A percentile compares a stretch with the other conserved stretches of the same genome.
These are phyloP conservation scores for Boletus edulis DNA, from an alignment of 768 basidiomycete genomes.

Conservation along the genomic window DNA sequence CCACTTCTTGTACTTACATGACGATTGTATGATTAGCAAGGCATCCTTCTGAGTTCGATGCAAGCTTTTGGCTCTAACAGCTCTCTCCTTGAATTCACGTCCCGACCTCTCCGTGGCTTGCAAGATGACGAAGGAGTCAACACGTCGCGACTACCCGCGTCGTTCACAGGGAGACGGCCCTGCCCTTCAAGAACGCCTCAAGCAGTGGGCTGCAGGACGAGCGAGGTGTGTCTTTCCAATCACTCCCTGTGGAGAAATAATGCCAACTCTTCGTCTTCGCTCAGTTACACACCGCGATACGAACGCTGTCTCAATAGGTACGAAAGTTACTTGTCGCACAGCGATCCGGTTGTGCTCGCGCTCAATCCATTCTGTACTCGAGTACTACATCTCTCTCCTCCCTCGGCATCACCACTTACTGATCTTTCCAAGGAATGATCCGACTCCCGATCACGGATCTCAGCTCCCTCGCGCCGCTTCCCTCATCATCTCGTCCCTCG, in stretches of 20 bases:
- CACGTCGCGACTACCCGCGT: conserved; percentile 72
- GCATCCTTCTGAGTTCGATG: no score
- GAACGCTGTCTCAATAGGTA: no score
- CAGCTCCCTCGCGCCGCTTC: conserved; percentile 89
- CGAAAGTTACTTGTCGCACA: conserved; percentile 85
- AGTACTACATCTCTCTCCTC: conserved; percentile 54
- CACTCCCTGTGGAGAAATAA: neutral
- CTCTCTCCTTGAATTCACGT: no score
- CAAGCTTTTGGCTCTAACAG: no score
- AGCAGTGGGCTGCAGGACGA: conserved; percentile 70
- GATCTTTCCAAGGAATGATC: conserved; percentile 67
- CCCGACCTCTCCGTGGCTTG: conserved; percentile 72
- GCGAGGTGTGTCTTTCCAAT: conserved; percentile 51
- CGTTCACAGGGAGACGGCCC: conserved; percentile 78
- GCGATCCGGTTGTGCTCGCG: no score
- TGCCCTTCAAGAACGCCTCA: conserved; percentile 70
- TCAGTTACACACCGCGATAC: no score
- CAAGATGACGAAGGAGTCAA: conserved; percentile 82
- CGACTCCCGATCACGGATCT: conserved; percentile 78
- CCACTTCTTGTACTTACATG: no score
- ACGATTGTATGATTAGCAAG: no score
- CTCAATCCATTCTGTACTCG: conserved; percentile 91
- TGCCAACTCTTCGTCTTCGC: neutral
- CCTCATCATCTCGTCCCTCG: conserved; percentile 39
- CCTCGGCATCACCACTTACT: neutral